Percentiles rank a stretch among this genome's conserved stretches.
Evolutionary conservation across 768 basidiomycete species (phyloP).

Genomic region (Mycena galericulata): DNA sequence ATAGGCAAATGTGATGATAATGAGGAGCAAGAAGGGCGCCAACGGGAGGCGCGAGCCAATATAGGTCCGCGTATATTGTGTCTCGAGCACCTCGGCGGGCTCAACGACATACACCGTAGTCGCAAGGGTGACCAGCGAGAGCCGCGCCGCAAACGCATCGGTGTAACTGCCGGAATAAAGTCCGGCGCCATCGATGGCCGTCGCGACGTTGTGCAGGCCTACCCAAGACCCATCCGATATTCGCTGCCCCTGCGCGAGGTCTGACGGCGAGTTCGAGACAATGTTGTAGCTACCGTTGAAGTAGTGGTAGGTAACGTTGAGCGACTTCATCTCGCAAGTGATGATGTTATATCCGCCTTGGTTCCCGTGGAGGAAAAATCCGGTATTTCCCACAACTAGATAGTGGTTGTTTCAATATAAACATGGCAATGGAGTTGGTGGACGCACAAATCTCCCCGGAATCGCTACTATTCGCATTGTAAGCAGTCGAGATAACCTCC

Average conservation of each 20-base stretch:
- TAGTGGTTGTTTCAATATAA: background rate
- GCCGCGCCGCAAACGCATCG: slow-evolving; percentile 3
- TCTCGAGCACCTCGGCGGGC: background rate
- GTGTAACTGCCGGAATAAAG: slow-evolving; percentile 9
- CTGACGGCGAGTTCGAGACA: background rate
- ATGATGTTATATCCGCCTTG: slow-evolving; percentile 11
- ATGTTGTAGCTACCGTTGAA: slow-evolving; percentile 16
- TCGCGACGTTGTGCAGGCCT: background rate
- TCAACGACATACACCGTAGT: slow-evolving; percentile 11
- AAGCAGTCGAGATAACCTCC: background rate
- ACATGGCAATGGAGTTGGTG: background rate
- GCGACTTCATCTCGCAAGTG: slow-evolving; percentile 3
- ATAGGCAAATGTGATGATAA: background rate
- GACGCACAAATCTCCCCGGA: background rate
- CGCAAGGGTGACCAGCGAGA: slow-evolving; percentile 7
- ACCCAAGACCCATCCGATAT: background rate
- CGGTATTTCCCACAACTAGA: slow-evolving; percentile 21
- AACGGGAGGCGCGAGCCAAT: background rate
- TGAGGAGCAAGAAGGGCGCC: background rate
- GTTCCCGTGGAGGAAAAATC: slow-evolving; percentile 22
- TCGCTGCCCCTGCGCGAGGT: slow-evolving; percentile 11
- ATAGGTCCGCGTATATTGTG: background rate
- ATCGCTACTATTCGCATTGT: background rate
- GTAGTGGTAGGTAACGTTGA: slow-evolving; percentile 20
- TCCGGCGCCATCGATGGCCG: slow-evolving; percentile 1